phyloP scores from a whole-genome alignment of 208 protist species.

The Trypanosoma boissoni region DNA sequence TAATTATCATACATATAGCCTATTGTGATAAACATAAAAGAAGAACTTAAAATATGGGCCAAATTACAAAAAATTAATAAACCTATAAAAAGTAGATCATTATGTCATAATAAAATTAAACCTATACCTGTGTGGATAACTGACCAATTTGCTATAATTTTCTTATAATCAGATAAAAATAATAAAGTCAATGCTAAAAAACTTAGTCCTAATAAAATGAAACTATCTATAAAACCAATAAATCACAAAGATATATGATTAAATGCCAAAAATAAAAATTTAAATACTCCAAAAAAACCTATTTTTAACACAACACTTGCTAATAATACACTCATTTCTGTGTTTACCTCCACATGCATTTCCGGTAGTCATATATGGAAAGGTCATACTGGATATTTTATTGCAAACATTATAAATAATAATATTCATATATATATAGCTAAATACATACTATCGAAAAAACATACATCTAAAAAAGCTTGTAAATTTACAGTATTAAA shows the following conservation, averaged over 20 bases:
- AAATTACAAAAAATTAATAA: constrained; percentile 73
- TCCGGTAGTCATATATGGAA: constrained; percentile 29
- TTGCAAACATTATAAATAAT: constrained; percentile 73
- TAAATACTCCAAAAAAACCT: constrained; percentile 84
- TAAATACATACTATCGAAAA: constrained; percentile 68
- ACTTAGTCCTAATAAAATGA: constrained; percentile 32
- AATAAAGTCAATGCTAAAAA: constrained; percentile 74
- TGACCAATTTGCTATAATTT: constrained; percentile 54
- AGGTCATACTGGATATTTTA: constrained; percentile 27
- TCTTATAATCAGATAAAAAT: constrained; percentile 62
- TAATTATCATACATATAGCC: constrained; percentile 84
- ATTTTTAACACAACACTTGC: constrained; percentile 73
- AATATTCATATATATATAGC: constrained; percentile 74
- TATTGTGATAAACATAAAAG: constrained; percentile 74
- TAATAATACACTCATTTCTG: constrained; percentile 29
- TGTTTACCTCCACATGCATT: constrained; percentile 31
- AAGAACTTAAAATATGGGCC: constrained; percentile 67
- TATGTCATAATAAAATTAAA: constrained; percentile 82
- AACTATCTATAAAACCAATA: constrained; percentile 66
- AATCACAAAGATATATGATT: constrained; percentile 71
- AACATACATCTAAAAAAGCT: constrained; percentile 31
- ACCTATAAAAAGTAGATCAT: constrained; percentile 76
- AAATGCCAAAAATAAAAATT: constrained; percentile 80
- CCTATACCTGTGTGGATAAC: constrained; percentile 24
- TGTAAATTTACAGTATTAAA: constrained; percentile 43